Evolutionary conservation across 306 rosid genomes (phyloP).

Genomic region (Malus fusca): DNA sequence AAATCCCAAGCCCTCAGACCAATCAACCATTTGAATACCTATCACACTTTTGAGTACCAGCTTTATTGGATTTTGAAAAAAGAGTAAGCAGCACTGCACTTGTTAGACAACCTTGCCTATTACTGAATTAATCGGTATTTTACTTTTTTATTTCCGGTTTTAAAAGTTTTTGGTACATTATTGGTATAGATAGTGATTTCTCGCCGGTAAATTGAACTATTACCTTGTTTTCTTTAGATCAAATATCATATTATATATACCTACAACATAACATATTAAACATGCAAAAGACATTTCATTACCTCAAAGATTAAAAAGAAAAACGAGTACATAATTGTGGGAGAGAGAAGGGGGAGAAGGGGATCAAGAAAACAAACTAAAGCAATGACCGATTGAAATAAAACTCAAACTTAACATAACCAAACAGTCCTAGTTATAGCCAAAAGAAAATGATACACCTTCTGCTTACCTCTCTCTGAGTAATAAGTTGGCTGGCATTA

Average conservation of each 20-base stretch:
- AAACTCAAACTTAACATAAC: background rate
- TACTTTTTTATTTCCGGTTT: background rate
- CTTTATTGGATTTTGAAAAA: background rate
- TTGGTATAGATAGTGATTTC: background rate
- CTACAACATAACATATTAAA: background rate
- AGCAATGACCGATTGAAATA: no score
- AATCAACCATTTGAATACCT: background rate
- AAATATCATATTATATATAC: background rate
- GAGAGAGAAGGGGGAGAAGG: background rate
- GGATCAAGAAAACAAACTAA: background rate
- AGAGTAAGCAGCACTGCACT: background rate
- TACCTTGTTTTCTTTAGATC: background rate
- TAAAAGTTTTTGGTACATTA: background rate
- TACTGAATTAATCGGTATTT: background rate
- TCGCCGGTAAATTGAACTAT: background rate
- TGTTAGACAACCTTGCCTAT: background rate
- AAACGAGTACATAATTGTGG: background rate
- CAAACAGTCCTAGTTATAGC: background rate
- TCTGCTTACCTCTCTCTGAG: conserved; percentile 75
- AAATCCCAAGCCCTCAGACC: background rate
- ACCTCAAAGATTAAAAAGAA: background rate
- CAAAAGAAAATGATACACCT: background rate
- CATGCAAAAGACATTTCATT: background rate
- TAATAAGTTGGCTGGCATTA: conserved; percentile 86
- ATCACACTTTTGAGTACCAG: background rate